A percentile compares a stretch with the other conserved stretches of the same genome.
These are phyloP conservation scores for Zygotorulaspora chibaensis DNA, from an alignment of 805 yeast genomes.

Conservation along the genomic window DNA sequence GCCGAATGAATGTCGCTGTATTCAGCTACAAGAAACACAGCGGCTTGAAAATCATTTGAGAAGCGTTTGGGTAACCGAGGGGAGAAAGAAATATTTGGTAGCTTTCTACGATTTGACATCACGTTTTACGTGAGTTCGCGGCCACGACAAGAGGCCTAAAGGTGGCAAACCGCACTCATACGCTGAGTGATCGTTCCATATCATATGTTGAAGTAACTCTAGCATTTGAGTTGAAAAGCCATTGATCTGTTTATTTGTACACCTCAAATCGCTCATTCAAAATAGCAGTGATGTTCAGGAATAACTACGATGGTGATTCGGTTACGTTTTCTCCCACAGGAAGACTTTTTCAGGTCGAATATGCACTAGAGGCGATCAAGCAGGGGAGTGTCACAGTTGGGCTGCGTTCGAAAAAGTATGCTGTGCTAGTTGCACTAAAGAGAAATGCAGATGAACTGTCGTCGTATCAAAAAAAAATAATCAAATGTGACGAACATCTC, in stretches of 20 bases:
- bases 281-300: conserved; percentile 65
- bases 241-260: not conserved
- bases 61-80: not conserved
- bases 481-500: conserved; percentile 87
- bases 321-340: conserved; percentile 99
- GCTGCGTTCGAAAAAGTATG: conserved; percentile 76
- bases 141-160: not conserved
- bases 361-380: conserved; percentile 95
- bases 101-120: no score
- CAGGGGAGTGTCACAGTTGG: conserved; percentile 99
- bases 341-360: conserved; percentile 94
- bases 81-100: no score
- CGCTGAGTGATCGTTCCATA: no score
- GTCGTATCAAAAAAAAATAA: conserved; percentile 90
- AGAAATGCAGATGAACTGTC: conserved; percentile 97
- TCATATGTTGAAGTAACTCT: not conserved
- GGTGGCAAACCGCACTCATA: conserved; percentile 7
- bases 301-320: conserved; percentile 97
- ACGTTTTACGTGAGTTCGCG: no score
- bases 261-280: not conserved
- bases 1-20: no score
- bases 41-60: not conserved
- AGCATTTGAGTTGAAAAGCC: not conserved
- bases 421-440: conserved; percentile 89
- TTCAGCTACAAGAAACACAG: no score